These are phyloP conservation scores for Agrocybe chaxingu DNA, from an alignment of 768 basidiomycete genomes.

Conservation along the genomic window DNA sequence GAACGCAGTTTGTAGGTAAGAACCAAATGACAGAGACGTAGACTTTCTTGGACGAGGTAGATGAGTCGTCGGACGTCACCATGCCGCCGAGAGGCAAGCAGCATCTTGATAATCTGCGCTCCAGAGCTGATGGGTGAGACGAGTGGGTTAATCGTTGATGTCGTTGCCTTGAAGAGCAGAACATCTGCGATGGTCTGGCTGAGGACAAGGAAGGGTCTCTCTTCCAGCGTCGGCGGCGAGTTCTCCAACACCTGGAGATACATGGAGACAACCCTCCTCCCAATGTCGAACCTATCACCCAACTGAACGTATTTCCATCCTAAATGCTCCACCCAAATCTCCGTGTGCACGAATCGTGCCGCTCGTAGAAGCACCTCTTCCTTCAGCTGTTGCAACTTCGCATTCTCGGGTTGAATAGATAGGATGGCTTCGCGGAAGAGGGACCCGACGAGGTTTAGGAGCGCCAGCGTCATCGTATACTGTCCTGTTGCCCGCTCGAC, in stretches of 20 bases:
- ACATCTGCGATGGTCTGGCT: conserved; percentile 66
- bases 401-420: conserved; percentile 53
- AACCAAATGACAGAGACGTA: conserved; percentile 58
- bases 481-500: conserved; percentile 68
- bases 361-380: conserved; percentile 83
- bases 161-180: conserved; percentile 71
- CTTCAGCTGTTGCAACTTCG: conserved; percentile 68
- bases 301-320: conserved; percentile 85
- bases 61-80: conserved; percentile 70
- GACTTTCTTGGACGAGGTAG: conserved; percentile 63
- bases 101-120: conserved; percentile 50
- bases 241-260: conserved; percentile 67
- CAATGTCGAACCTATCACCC: conserved; percentile 83
- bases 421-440: conserved; percentile 72
- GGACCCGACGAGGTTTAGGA: conserved; percentile 73
- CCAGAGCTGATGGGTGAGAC: conserved; percentile 67
- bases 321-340: conserved; percentile 85
- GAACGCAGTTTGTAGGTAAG: conserved; percentile 62
- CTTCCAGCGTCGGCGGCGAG: conserved; percentile 49
- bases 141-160: conserved; percentile 79
- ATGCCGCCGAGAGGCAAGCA: conserved; percentile 62
- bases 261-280: conserved; percentile 58
- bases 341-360: conserved; percentile 72
- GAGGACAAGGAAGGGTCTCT: conserved; percentile 57
- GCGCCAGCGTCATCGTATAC: conserved; percentile 79